Percentiles rank a stretch among this genome's conserved stretches.
phyloP scores from a whole-genome alignment of 2,329 filamentous ascomycete species.

The Alternaria ethzedia region DNA sequence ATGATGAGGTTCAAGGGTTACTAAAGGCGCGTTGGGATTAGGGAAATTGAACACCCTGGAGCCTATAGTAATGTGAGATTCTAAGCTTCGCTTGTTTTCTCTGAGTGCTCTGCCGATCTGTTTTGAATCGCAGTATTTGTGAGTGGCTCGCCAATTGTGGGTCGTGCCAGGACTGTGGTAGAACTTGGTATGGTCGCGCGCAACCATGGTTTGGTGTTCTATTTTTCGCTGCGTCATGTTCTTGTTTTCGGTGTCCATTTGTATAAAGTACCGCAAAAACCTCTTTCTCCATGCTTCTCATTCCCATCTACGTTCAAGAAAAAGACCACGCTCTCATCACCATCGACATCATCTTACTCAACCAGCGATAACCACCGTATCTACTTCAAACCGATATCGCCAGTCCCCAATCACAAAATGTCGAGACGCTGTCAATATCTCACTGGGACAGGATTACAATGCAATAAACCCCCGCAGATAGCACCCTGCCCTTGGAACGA shows the following conservation, averaged over 20 bases:
- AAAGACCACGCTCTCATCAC: neutral
- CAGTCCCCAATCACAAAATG: neutral
- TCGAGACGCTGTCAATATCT: neutral
- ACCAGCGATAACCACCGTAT: neutral
- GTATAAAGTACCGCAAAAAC: neutral
- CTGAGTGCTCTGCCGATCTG: neutral
- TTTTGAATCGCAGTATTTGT: neutral
- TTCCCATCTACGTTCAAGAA: neutral
- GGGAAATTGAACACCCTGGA: neutral
- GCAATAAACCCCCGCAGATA: neutral
- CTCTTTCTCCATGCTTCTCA: neutral
- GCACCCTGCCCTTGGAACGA: neutral
- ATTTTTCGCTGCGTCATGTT: neutral
- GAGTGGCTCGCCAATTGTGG: neutral
- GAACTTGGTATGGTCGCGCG: neutral
- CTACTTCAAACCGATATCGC: neutral
- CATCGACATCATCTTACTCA: neutral
- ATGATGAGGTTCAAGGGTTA: neutral
- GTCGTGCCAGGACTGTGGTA: neutral
- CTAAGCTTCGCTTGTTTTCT: too few relatives aligned
- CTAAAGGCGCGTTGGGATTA: neutral
- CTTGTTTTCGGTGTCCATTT: neutral
- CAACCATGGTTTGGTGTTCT: neutral
- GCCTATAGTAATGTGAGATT: rapidly evolving
- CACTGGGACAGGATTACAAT: neutral